phyloP scores from a whole-genome alignment of 2,329 filamentous ascomycete species.

The Sodiomyces alkalinus region DNA sequence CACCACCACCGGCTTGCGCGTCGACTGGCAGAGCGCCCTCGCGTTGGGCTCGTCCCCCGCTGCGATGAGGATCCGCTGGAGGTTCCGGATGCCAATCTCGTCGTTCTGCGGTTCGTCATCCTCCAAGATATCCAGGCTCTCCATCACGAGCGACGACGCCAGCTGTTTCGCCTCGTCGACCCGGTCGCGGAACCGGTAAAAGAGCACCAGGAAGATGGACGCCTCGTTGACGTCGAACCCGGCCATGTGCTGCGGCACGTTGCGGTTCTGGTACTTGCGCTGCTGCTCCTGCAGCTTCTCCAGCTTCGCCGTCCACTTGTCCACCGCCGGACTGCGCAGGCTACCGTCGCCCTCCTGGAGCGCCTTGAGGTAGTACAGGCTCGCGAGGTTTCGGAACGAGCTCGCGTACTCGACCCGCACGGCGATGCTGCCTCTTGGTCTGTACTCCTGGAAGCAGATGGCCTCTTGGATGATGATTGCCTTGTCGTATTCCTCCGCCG shows the following conservation, averaged over 20 bases:
- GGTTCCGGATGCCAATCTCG: conserved; percentile 24
- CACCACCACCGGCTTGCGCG: conserved; percentile 16
- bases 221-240: conserved; percentile 26
- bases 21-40: conserved; percentile 21
- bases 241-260: conserved; percentile 23
- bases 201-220: conserved; percentile 22
- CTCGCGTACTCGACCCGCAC: conserved; percentile 22
- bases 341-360: conserved; percentile 4
- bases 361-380: conserved; percentile 14
- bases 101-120: conserved; percentile 26
- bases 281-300: conserved; percentile 21
- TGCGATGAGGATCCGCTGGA: conserved; percentile 22
- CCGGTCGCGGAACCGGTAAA: conserved; percentile 18
- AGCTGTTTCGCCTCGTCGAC: conserved; percentile 13
- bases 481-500: conserved; percentile 17
- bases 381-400: conserved; percentile 23
- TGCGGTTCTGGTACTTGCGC: conserved; percentile 19
- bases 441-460: conserved; percentile 21
- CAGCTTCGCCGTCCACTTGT: conserved; percentile 18
- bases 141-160: conserved; percentile 17
- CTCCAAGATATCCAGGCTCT: conserved; percentile 21
- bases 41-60: conserved; percentile 21
- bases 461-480: conserved; percentile 20
- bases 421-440: conserved; percentile 21
- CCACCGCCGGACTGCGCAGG: conserved; percentile 11